These are phyloP conservation scores for Telopea speciosissima DNA, from an alignment of 177 flowering plant species.

Conservation along the genomic window DNA sequence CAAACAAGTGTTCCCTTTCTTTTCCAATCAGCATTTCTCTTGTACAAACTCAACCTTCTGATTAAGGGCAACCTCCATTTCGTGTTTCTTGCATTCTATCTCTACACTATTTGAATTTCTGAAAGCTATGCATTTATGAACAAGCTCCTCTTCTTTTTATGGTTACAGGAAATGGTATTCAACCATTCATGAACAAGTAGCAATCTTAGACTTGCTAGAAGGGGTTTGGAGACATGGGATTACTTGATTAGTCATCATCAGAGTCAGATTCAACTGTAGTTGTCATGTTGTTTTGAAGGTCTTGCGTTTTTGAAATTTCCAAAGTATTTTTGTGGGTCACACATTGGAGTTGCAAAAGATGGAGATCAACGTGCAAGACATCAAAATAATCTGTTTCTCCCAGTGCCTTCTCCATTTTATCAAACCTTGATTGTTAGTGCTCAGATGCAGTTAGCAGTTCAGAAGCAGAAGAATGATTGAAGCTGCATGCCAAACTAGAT, in stretches of 20 bases:
- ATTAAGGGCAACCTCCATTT: neutral
- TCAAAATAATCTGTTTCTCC: constrained; percentile 1
- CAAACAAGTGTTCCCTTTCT: neutral
- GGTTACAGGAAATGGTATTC: constrained; percentile 32
- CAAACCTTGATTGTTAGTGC: constrained; percentile 5
- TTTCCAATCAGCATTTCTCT: neutral
- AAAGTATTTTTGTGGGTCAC: neutral
- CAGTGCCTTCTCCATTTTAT: neutral
- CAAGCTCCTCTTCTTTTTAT: constrained; percentile 2
- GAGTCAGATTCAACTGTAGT: constrained; percentile 2
- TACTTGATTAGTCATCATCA: neutral
- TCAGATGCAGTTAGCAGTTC: neutral
- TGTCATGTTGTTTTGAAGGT: constrained; percentile 4
- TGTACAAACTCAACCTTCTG: neutral
- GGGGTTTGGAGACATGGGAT: neutral
- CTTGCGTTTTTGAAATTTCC: constrained; percentile 2
- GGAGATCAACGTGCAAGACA: constrained; percentile 3
- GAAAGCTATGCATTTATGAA: neutral
- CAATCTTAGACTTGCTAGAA: constrained; percentile 4
- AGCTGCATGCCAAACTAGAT: neutral
- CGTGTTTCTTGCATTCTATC: neutral
- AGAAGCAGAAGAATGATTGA: neutral
- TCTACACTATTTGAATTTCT: neutral
- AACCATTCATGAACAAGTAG: constrained; percentile 11
- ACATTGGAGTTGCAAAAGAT: neutral